Evolutionary conservation across 805 yeast genomes (phyloP).

Genomic region (Monosporozyma servazzii): DNA sequence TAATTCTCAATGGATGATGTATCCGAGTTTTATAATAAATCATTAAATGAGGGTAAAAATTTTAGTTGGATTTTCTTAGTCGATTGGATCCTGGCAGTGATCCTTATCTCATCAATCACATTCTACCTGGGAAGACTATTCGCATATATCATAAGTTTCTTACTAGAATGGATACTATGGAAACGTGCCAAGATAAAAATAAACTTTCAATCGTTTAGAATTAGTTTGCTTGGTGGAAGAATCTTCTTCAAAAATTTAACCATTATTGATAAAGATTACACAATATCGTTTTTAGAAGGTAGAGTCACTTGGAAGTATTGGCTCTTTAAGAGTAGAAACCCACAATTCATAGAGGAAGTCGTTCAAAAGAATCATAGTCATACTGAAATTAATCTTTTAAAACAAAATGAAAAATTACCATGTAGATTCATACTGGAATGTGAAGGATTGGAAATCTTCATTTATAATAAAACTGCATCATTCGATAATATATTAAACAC

Average conservation of each 20-base stretch:
- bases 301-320: slow-evolving; percentile 88
- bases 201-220: slow-evolving; percentile 60
- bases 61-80: slow-evolving; percentile 70
- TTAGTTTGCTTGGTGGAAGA: slow-evolving; percentile 78
- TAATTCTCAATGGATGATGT: slow-evolving; percentile 19
- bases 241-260: slow-evolving; percentile 67
- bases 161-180: slow-evolving; percentile 55
- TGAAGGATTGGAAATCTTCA: slow-evolving; percentile 75
- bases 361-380: slow-evolving; percentile 11
- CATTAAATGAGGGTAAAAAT: slow-evolving; percentile 25
- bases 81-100: slow-evolving; percentile 67
- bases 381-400: neutral
- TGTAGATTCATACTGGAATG: slow-evolving; percentile 48
- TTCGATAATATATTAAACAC: slow-evolving; percentile 53
- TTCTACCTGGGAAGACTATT: slow-evolving; percentile 70
- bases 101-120: slow-evolving; percentile 52
- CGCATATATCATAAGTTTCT: slow-evolving; percentile 48
- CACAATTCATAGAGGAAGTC: slow-evolving; percentile 11
- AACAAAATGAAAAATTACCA: slow-evolving; percentile 42
- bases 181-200: slow-evolving; percentile 46
- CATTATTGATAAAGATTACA: slow-evolving; percentile 62
- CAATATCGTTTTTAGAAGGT: slow-evolving; percentile 61
- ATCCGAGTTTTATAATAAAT: slow-evolving; percentile 24
- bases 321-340: slow-evolving; percentile 41
- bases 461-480: slow-evolving; percentile 71